Conservation (phyloP, 495 filamentous ascomycete species). For the Penicillium egyptiacum region DNA sequence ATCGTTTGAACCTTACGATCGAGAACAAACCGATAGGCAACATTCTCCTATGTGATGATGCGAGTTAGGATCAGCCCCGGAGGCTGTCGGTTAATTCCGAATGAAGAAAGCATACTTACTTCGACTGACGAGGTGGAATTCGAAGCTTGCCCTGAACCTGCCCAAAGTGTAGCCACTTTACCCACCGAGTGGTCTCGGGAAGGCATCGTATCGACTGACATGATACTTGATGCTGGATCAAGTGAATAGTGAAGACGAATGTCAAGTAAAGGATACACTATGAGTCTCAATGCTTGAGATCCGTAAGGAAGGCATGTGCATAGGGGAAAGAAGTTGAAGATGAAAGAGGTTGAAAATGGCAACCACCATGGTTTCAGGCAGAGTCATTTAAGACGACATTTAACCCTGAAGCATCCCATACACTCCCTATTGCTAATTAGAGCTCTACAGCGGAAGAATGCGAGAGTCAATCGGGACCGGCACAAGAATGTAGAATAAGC, state of each 20-base stretch:
- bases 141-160: conserved; percentile 36
- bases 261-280: neutral
- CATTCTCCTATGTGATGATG: conserved; percentile 47
- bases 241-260: neutral
- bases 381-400: neutral
- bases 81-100: neutral
- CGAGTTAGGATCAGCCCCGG: conserved; percentile 5
- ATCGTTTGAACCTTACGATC: conserved; percentile 67
- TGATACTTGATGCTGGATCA: neutral
- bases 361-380: neutral
- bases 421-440: conserved; percentile 8
- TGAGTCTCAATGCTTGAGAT: conserved; percentile 4
- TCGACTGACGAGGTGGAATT: conserved; percentile 37
- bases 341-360: neutral
- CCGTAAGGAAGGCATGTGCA: conserved; percentile 10
- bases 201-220: conserved; percentile 15
- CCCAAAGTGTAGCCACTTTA: conserved; percentile 44
- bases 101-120: conserved; percentile 27
- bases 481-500: conserved; percentile 24
- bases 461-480: conserved; percentile 24
- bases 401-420: neutral
- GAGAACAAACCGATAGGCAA: conserved; percentile 63
- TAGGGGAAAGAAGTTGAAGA: neutral
- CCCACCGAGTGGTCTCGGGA: conserved; percentile 27
- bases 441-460: conserved; percentile 24